These are phyloP conservation scores for Albugo laibachii DNA, from an alignment of 352 stramenopile species.

Conservation along the genomic window DNA sequence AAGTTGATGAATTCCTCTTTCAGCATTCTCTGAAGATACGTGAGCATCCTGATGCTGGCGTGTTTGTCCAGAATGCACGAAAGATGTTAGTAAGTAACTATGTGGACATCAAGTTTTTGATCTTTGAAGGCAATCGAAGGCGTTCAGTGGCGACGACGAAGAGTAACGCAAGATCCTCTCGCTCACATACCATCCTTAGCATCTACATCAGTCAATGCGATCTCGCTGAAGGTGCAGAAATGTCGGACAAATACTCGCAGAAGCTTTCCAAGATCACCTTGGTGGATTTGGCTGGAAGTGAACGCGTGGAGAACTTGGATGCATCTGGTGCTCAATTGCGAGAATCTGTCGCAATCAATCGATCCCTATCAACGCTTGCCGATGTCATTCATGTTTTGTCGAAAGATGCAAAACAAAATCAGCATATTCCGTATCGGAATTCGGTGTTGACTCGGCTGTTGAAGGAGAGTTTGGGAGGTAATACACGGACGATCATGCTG, in stretches of 20 bases:
- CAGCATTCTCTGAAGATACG: slow-evolving; percentile 40
- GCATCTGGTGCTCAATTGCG: slow-evolving; percentile 27
- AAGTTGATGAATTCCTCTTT: neutral
- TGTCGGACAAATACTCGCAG: neutral
- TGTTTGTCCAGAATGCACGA: slow-evolving; percentile 38
- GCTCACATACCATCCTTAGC: slow-evolving; percentile 46
- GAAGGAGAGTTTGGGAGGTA: slow-evolving; percentile 61
- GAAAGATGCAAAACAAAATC: slow-evolving; percentile 2
- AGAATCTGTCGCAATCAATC: slow-evolving; percentile 67
- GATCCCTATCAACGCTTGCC: slow-evolving; percentile 58
- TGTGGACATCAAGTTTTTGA: slow-evolving; percentile 25
- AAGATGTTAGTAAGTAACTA: slow-evolving; percentile 23
- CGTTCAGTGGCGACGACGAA: slow-evolving; percentile 28
- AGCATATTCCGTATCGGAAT: slow-evolving; percentile 78
- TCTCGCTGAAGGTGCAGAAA: neutral
- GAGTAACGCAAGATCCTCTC: slow-evolving; percentile 22
- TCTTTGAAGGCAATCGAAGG: slow-evolving; percentile 38
- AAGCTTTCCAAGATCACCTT: slow-evolving; percentile 32
- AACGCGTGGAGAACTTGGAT: slow-evolving; percentile 28
- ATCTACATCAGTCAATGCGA: slow-evolving; percentile 25
- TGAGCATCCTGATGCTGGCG: slow-evolving; percentile 43
- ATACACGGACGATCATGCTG: slow-evolving; percentile 74
- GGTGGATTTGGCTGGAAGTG: slow-evolving; percentile 50
- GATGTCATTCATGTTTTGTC: slow-evolving; percentile 66
- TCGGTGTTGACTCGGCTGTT: slow-evolving; percentile 69